Evolutionary conservation across 495 filamentous ascomycete genomes (phyloP), one percentile per base, ranked within the genome.

Genomic region (Aspergillus leporis): DNA sequence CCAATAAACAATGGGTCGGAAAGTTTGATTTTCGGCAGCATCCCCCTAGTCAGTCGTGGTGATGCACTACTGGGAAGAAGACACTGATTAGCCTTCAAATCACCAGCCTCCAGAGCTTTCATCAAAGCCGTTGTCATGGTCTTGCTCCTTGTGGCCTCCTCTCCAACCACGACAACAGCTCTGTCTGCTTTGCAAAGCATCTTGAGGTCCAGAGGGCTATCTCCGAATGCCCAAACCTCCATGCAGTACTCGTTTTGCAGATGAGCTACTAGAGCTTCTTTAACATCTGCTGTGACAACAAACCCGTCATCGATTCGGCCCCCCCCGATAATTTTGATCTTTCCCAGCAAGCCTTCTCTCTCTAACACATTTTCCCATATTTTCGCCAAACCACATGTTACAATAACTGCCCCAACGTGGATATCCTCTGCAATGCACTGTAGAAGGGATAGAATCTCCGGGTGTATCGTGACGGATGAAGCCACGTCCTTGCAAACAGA

Each of bases 151-250:
- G 53, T 60, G 0, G 65, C 18, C 63, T 80, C 67, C 6, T 81
- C 66, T 22, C 85, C 83, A 22, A 85, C 83, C 1, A 89, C 79
- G 16, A 89, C 73, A 32, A 87, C 63, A 25, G 85, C 83, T 58
- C 80, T 56, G 64, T 89, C 64, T 30, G 86, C 84, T 47, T 70
- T 62, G 5, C 28, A 53, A 22, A 88, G 52, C 87, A 90, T 89
- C 16, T 70, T 66, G 23, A 89, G 28, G 65, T 89, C 87, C 31
- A 87, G 56, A 0, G 76, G 75, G 64, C 85, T 85, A 61, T 88
- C 85, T 54, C 87, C 85, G 63, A 89, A 85, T 0, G 84, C 86
- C 68, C 78, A 83, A 22, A 86, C 79, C 47, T 78, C 70, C 25
- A 76, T 41, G 0, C 71, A 12, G 55, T 79, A 60, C 10, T 9